phyloP scores from a whole-genome alignment of 176 grass and related monocot genomes.

The Zizania latifolia region DNA sequence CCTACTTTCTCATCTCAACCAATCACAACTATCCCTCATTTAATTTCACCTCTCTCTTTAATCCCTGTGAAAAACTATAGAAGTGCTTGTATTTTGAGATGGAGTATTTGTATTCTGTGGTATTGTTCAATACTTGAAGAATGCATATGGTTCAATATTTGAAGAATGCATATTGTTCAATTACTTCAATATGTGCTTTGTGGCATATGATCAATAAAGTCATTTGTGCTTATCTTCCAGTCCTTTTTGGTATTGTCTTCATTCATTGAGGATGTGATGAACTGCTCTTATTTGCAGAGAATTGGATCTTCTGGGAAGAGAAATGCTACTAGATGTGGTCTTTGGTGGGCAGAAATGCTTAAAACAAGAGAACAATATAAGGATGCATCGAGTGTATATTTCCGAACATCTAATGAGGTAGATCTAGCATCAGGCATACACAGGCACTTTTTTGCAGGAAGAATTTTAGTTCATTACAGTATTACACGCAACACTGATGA shows the following conservation, averaged over 20 bases:
- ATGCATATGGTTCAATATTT: no score
- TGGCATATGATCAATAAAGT: neutral
- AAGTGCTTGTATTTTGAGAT: no score
- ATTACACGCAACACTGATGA: constrained; percentile 28
- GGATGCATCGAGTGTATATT: constrained; percentile 86
- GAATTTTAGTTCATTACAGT: constrained; percentile 19
- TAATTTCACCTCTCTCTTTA: no score
- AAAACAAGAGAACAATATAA: constrained; percentile 76
- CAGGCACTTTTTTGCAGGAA: neutral
- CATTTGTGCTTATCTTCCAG: neutral
- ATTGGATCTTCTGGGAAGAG: constrained; percentile 76
- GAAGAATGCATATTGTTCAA: no score
- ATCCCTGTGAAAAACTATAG: no score
- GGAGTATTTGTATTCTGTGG: no score
- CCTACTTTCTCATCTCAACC: no score
- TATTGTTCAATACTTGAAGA: no score
- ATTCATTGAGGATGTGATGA: neutral
- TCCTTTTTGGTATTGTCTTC: constrained; percentile 17
- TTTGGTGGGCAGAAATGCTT: constrained; percentile 99
- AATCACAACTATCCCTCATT: no score
- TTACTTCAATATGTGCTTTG: no score
- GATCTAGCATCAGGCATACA: constrained; percentile 1
- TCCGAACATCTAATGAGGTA: constrained; percentile 95
- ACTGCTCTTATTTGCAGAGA: constrained; percentile 54
- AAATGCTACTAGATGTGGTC: constrained; percentile 91